Evolutionary conservation across 177 flowering plant genomes (phyloP), one percentile per base, ranked within the genome.

Genomic region (Telopea speciosissima): DNA sequence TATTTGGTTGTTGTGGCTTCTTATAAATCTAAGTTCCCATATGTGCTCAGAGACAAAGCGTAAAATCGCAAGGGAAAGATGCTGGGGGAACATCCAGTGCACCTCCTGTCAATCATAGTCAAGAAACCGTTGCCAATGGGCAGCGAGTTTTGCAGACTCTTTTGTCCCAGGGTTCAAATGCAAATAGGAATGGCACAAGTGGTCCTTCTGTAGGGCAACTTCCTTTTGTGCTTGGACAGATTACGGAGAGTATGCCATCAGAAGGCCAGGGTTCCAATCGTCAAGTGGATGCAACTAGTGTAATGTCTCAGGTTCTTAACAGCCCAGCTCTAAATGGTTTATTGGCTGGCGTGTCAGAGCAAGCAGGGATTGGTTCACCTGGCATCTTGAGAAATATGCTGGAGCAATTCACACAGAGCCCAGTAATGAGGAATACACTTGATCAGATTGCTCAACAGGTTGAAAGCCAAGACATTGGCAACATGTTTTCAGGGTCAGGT

Each of bases 341-440:
- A 42, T 76, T 93, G 79, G 67, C 85, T 3, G 98, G 99, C 65
- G 80, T 93, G 72, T 89, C 98, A 24, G 81, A 84, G 69, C 98
- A 93, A 75, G 75, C 93, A 44, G 98, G 99, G 26, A 77, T 83
- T 73, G 95, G 85, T 54, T 90, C 98, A 42, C 88, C 96, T 54
- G 89, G 82, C 80, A 83, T 78, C 14, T 78, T 96, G 75, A 87
- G 95, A 72, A 87, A 85, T 77, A 86, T 90, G 89, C 58, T 93
- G 78, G 88, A 83, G 28, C 97, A 91, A 73, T 72, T 96, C 60
- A 84, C 92, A 24, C 93, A 88, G 79, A 91, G 77, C 72, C 99
- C 97, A 17, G 79, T 83, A 49, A 85, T 89, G 86, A 87, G 81
- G 78, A 93, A 85, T 73, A 82, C 87, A 23, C 86, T 93, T 44